Evolutionary conservation across 805 yeast species (phyloP).

Genomic region (Wickerhamia fluorescens): DNA sequence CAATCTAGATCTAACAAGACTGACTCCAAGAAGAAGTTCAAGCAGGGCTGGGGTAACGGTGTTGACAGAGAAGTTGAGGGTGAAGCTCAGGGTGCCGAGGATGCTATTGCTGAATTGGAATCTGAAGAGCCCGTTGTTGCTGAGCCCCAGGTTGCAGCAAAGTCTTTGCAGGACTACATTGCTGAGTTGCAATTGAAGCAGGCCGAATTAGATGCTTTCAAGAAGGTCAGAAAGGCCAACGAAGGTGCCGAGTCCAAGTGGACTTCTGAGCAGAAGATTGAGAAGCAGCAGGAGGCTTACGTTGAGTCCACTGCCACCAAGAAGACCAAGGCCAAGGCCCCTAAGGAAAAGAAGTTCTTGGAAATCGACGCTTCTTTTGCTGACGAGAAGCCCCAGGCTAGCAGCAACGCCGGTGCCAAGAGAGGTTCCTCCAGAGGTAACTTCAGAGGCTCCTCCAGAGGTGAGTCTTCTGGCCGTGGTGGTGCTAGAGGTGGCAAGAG

Average conservation of each 20-base stretch:
- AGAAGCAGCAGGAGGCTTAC: constrained; percentile 57
- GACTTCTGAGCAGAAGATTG: constrained; percentile 52
- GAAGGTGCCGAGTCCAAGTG: constrained; percentile 51
- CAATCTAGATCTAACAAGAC: constrained; percentile 77
- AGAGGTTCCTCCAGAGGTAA: constrained; percentile 25
- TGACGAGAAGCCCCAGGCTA: constrained; percentile 37
- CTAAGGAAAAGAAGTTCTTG: constrained; percentile 74
- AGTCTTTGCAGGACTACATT: constrained; percentile 83
- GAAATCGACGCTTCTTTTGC: constrained; percentile 70
- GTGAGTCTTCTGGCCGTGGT: constrained; percentile 14
- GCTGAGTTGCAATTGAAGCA: constrained; percentile 51
- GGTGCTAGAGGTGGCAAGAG: constrained; percentile 10
- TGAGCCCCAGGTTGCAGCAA: constrained; percentile 45
- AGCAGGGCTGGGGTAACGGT: constrained; percentile 86
- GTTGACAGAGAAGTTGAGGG: constrained; percentile 58
- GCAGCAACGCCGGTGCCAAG: constrained; percentile 18
- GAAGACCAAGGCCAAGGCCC: constrained; percentile 63
- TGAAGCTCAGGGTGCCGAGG: constrained; percentile 43
- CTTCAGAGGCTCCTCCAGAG: constrained; percentile 17
- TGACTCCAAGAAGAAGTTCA: constrained; percentile 79
- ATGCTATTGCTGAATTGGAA: constrained; percentile 36
- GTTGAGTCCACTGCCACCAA: constrained; percentile 57
- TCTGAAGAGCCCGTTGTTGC: constrained; percentile 37
- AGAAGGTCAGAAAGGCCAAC: constrained; percentile 44
- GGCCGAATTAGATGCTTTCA: constrained; percentile 30